Conservation (phyloP, 805 yeast species). For the Danielozyma ontarioensis region DNA sequence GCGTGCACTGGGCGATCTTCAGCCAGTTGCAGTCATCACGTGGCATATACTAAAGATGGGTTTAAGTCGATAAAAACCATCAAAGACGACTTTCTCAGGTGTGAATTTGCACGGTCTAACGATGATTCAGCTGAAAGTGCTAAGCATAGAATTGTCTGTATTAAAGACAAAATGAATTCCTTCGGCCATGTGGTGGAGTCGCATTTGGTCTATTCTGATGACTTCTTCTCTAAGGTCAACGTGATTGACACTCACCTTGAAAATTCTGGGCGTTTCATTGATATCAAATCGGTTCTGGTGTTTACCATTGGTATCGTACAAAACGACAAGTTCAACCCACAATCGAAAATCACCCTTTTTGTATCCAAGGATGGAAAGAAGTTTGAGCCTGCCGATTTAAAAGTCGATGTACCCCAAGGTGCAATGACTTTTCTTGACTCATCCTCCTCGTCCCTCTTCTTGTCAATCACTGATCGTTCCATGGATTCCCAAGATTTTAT, state of each 20-base stretch:
- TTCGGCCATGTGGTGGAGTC: slow-evolving; percentile 36
- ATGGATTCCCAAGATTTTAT: slow-evolving; percentile 6
- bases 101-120: slow-evolving; percentile 29
- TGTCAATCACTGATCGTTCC: slow-evolving; percentile 20
- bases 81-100: slow-evolving; percentile 17
- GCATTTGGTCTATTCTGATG: slow-evolving; percentile 33
- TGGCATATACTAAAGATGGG: slow-evolving; percentile 41
- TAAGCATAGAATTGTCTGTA: slow-evolving; percentile 24
- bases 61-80: slow-evolving; percentile 33
- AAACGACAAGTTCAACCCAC: slow-evolving; percentile 36
- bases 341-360: slow-evolving; percentile 34
- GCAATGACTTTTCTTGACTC: slow-evolving; percentile 34
- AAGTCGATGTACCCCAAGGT: slow-evolving; percentile 32
- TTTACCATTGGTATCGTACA: slow-evolving; percentile 38
- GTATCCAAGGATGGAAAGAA: slow-evolving; percentile 43
- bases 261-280: slow-evolving; percentile 26
- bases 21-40: slow-evolving; percentile 18
- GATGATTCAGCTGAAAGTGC: slow-evolving; percentile 15
- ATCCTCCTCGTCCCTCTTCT: slow-evolving; percentile 28
- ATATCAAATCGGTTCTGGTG: slow-evolving; percentile 32
- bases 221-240: slow-evolving; percentile 35
- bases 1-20: slow-evolving; percentile 22
- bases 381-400: slow-evolving; percentile 37
- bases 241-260: slow-evolving; percentile 15
- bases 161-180: slow-evolving; percentile 29